Conservation (phyloP, 2,329 filamentous ascomycete species). For the Fusarium nisikadoi region DNA sequence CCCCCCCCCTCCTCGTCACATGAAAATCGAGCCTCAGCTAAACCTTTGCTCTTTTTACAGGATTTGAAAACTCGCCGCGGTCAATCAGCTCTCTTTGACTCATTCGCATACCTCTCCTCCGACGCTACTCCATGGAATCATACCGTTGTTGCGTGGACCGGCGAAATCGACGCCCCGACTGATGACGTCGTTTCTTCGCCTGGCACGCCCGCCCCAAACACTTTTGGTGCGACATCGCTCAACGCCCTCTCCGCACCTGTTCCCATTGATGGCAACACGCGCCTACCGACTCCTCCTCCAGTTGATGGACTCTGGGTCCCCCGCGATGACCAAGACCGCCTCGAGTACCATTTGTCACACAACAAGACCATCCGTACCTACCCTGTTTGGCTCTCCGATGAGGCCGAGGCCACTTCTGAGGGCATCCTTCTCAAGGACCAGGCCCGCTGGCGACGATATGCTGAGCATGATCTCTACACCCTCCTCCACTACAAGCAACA, state of each 20-base stretch:
- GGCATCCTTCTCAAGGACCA: slow-evolving; percentile 85
- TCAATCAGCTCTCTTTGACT: slow-evolving; percentile 92
- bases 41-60: slow-evolving; percentile 54
- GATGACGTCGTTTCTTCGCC: slow-evolving; percentile 58
- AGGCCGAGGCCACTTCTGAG: slow-evolving; percentile 71
- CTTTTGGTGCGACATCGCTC: slow-evolving; percentile 64
- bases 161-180: slow-evolving; percentile 74
- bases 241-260: slow-evolving; percentile 84
- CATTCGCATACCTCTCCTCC: slow-evolving; percentile 89
- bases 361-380: slow-evolving; percentile 81
- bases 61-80: slow-evolving; percentile 81
- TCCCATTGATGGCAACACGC: slow-evolving; percentile 71
- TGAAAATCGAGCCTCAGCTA: slow-evolving; percentile 29
- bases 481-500: slow-evolving; percentile 97
- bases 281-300: slow-evolving; percentile 66
- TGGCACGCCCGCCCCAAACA: slow-evolving; percentile 57
- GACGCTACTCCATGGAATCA: slow-evolving; percentile 87
- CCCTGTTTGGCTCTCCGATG: slow-evolving; percentile 90
- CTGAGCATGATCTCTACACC: slow-evolving; percentile 90
- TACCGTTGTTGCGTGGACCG: slow-evolving; percentile 93
- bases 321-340: slow-evolving; percentile 73
- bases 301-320: slow-evolving; percentile 77
- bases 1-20: slow-evolving; percentile 24
- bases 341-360: slow-evolving; percentile 79
- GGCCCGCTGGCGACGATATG: slow-evolving; percentile 86